A percentile compares a stretch with the other conserved stretches of the same genome.
phyloP scores from a whole-genome alignment of 768 basidiomycete species.

The Lentinula lateritia region DNA sequence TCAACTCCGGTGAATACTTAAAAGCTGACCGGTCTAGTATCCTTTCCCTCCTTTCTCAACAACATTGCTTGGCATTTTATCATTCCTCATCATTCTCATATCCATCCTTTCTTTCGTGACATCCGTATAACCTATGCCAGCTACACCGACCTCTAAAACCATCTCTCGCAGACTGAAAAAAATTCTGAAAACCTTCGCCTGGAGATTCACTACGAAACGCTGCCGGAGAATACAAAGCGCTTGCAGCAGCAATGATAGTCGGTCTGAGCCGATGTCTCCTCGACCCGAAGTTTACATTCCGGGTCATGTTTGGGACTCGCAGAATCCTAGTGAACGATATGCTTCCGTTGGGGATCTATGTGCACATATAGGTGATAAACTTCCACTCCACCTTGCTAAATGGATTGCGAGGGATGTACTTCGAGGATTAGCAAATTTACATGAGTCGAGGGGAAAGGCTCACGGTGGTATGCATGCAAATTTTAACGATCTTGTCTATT shows the following conservation, averaged over 20 bases:
- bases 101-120: neutral
- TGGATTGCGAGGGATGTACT: conserved; percentile 22
- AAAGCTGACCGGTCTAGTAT: neutral
- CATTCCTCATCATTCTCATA: neutral
- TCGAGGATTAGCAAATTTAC: conserved; percentile 13
- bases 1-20: neutral
- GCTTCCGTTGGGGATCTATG: conserved; percentile 18
- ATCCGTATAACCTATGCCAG: neutral
- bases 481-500: neutral
- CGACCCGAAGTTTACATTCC: neutral
- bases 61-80: neutral
- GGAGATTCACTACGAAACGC: neutral
- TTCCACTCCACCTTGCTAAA: conserved; percentile 21
- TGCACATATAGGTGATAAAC: conserved; percentile 15
- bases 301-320: conserved; percentile 10
- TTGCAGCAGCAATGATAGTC: too few species aligned
- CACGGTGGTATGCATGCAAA: conserved; percentile 13
- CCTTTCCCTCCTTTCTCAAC: neutral
- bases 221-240: neutral
- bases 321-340: conserved; percentile 12
- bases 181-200: neutral
- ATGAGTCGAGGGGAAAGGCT: conserved; percentile 10
- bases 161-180: neutral
- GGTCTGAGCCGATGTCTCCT: neutral
- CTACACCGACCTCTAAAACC: neutral